Evolutionary conservation across 495 filamentous ascomycete genomes (phyloP).

Genomic region (Podospora tetraspora): DNA sequence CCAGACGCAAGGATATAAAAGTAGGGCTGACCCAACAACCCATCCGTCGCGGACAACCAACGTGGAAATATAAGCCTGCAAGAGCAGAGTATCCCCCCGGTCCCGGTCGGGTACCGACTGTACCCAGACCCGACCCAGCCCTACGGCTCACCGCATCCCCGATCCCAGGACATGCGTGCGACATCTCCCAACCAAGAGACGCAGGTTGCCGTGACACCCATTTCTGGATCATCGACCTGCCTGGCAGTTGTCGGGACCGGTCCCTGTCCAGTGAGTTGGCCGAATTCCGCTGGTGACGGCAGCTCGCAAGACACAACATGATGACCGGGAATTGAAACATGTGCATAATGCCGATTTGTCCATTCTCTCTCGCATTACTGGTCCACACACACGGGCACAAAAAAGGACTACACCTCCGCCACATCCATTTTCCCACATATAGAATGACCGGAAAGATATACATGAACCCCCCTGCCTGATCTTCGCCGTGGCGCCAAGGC

Average conservation of each 20-base stretch:
- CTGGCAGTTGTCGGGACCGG: neutral
- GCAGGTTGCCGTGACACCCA: neutral
- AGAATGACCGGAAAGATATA: neutral
- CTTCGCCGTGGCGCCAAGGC: neutral
- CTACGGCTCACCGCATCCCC: neutral
- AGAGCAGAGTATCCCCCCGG: neutral
- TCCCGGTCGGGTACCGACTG: neutral
- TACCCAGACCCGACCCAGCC: neutral
- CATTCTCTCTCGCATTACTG: neutral
- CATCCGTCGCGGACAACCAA: neutral
- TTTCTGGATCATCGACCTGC: neutral
- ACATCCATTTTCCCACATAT: neutral
- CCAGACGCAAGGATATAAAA: neutral
- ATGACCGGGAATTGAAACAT: neutral
- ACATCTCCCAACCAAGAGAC: neutral
- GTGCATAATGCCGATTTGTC: neutral
- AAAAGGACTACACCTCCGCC: neutral
- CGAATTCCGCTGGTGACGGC: no score
- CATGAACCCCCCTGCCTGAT: neutral
- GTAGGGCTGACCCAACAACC: neutral
- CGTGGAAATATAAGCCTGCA: neutral
- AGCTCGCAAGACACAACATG: neutral
- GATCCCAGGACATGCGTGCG: neutral
- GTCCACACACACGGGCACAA: neutral
- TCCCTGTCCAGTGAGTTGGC: neutral